phyloP scores from a whole-genome alignment of 78 protist genomes.

The Dictyostelium capitatum region DNA sequence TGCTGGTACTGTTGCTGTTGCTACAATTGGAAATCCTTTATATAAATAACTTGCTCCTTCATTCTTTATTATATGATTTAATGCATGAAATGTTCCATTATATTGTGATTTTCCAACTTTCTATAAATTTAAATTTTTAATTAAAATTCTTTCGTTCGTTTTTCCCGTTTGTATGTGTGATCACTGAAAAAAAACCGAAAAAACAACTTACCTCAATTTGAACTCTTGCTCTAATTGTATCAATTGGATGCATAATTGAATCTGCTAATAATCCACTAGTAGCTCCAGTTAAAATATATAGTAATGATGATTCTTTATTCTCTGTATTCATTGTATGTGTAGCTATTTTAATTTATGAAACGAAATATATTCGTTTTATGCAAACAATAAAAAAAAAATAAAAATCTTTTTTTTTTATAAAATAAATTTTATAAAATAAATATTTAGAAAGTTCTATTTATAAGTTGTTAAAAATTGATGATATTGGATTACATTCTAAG shows the following conservation, averaged over 20 bases:
- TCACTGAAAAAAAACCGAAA: no score
- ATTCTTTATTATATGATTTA: slow-evolving; percentile 37
- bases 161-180: no score
- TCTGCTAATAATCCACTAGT: slow-evolving; percentile 72
- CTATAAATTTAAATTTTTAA: slow-evolving; percentile 4
- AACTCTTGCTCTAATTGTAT: slow-evolving; percentile 82
- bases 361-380: no score
- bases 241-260: slow-evolving; percentile 79
- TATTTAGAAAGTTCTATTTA: no score
- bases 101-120: slow-evolving; percentile 71
- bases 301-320: slow-evolving; percentile 1
- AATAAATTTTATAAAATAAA: no score
- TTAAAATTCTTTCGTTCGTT: background rate
- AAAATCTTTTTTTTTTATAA: no score
- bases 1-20: slow-evolving; percentile 83
- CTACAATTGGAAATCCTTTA: slow-evolving; percentile 82
- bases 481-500: no score
- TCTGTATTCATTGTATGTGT: background rate
- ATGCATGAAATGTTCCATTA: slow-evolving; percentile 72
- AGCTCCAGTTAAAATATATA: slow-evolving; percentile 65
- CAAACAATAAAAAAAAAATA: background rate
- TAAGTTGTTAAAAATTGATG: no score
- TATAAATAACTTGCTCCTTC: slow-evolving; percentile 73
- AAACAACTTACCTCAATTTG: slow-evolving; percentile 62
- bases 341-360: no score